Percentiles rank a stretch among this genome's conserved stretches.
Evolutionary conservation across 106 monocot species (phyloP).

Genomic region (Acorus calamus): DNA sequence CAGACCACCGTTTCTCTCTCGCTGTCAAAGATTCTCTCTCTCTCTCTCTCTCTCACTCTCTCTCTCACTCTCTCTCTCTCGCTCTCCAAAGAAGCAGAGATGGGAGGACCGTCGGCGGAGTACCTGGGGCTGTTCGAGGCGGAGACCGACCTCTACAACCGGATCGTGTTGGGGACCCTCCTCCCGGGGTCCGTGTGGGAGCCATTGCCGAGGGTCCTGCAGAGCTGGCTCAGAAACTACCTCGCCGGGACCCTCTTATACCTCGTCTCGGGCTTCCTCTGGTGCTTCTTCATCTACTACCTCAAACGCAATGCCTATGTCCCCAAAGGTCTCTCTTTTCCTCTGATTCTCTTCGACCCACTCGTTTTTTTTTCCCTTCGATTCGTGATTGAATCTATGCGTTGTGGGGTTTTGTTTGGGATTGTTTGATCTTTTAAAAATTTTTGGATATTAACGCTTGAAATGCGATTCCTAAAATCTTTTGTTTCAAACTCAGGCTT

Average conservation of each 20-base stretch:
- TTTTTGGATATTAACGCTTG: no score
- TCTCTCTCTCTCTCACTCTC: no score
- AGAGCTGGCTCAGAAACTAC: constrained; percentile 52
- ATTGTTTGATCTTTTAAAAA: no score
- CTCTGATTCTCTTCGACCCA: not conserved
- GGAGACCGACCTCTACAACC: constrained; percentile 48
- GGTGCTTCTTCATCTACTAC: constrained; percentile 60
- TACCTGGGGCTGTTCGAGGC: constrained; percentile 45
- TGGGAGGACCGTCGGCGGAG: constrained; percentile 11
- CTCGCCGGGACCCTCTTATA: constrained; percentile 45
- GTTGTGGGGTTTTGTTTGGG: no score
- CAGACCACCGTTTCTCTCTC: no score
- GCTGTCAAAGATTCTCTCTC: no score
- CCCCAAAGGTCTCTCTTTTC: constrained; percentile 35
- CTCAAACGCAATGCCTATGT: constrained; percentile 46
- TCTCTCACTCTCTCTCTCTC: no score
- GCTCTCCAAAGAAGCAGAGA: not conserved
- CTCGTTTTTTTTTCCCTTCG: not conserved
- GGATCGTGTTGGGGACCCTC: constrained; percentile 40
- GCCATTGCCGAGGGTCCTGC: constrained; percentile 24
- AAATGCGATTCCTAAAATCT: no score
- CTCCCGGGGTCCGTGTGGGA: constrained; percentile 27
- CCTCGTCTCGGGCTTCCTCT: constrained; percentile 44
- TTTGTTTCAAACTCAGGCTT: no score
- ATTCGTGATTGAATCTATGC: not conserved